phyloP scores from a whole-genome alignment of 2,329 filamentous ascomycete genomes.

The Ophiostoma sp. region DNA sequence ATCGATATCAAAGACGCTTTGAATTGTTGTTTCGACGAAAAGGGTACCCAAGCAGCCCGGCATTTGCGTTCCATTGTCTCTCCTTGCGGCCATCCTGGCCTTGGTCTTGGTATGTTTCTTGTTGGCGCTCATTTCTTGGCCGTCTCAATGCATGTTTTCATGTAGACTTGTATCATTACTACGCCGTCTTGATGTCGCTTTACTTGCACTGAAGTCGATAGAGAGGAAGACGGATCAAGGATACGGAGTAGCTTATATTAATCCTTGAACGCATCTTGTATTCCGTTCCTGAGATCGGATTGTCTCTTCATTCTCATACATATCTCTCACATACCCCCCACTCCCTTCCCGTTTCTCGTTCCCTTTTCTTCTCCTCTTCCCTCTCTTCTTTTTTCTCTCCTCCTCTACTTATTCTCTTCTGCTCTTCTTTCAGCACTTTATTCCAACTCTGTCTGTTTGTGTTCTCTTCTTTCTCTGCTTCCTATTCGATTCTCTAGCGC shows the following conservation, averaged over 20 bases:
- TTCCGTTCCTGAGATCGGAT: neutral
- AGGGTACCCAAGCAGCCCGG: too few species aligned
- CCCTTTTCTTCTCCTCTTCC: constrained; percentile 20
- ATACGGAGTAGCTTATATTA: neutral
- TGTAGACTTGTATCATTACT: neutral
- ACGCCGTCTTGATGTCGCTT: neutral
- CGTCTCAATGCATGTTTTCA: neutral
- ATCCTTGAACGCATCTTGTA: neutral
- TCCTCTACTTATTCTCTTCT: constrained; percentile 9
- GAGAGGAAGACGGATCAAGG: neutral
- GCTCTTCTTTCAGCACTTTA: neutral
- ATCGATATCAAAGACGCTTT: neutral
- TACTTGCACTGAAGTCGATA: too few species aligned
- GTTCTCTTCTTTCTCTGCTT: constrained; percentile 22
- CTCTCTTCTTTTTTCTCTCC: constrained; percentile 14
- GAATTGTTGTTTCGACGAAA: neutral
- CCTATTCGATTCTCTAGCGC: constrained; percentile 28
- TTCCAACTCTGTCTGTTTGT: neutral
- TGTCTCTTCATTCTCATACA: neutral
- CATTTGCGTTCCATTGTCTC: neutral
- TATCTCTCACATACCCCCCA: neutral
- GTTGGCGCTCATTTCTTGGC: constrained; percentile 2
- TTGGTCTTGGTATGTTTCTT: constrained; percentile 11
- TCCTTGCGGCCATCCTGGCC: neutral
- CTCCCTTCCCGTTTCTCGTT: constrained; percentile 10